Conservation (phyloP, 1,284 basidiomycete species). For the Pterulicium gracile region DNA sequence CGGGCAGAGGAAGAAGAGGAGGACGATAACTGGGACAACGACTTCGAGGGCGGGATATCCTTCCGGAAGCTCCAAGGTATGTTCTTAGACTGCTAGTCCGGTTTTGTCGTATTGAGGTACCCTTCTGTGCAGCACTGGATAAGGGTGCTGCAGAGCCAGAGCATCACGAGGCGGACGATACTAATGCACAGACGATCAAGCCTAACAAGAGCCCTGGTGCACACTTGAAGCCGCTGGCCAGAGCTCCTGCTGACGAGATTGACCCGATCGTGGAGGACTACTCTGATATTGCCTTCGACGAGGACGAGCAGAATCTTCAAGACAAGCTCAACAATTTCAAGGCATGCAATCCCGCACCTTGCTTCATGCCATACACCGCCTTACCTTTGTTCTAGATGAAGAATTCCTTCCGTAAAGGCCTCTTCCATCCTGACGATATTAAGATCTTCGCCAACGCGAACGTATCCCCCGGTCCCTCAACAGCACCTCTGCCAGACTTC, state of each 20-base stretch:
- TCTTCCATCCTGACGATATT: conserved; percentile 85
- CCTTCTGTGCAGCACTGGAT: conserved; percentile 40
- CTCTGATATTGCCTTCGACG: conserved; percentile 72
- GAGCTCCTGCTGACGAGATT: conserved; percentile 48
- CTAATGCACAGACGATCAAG: conserved; percentile 69
- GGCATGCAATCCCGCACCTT: no score
- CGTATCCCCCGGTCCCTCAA: conserved; percentile 42
- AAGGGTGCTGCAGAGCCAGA: conserved; percentile 26
- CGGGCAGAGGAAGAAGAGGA: conserved; percentile 64
- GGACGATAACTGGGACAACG: conserved; percentile 95
- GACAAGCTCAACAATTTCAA: conserved; percentile 77
- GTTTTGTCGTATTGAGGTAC: no score
- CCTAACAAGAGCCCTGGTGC: conserved; percentile 57
- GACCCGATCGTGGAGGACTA: conserved; percentile 78
- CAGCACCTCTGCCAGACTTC: conserved; percentile 49
- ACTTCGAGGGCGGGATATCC: conserved; percentile 91
- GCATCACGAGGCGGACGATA: conserved; percentile 37
- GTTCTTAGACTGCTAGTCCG: no score
- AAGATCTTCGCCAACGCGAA: conserved; percentile 50
- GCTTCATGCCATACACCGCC: conserved; percentile 2
- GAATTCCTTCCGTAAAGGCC: conserved; percentile 56
- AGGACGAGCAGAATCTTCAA: conserved; percentile 61
- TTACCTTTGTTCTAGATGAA: conserved; percentile 37
- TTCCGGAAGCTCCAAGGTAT: conserved; percentile 76
- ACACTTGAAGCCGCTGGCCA: conserved; percentile 41